Evolutionary conservation across 805 yeast genomes (phyloP), one percentile per base, ranked within the genome.

Genomic region (Candida nitratophila): DNA sequence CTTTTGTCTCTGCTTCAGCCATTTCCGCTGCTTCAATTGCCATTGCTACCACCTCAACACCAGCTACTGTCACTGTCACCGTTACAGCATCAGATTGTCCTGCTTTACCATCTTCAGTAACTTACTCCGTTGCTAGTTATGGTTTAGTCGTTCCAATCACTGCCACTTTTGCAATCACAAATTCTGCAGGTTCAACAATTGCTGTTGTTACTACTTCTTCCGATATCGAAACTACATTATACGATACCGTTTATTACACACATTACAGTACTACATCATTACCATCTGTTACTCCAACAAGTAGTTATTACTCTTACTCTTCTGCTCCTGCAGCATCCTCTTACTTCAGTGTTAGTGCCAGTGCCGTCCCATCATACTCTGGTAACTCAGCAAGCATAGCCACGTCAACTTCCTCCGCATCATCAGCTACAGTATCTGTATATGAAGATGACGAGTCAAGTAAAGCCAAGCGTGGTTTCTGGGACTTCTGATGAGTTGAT

Each of bases 161-260:
- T 32, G 60, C 61, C 10, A 58, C 65, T 2, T 47, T 65, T 39
- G 55, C 68, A 14, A 44, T 63, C 42, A 57, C 66, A 16, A 54
- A 59, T 49, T 45, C 50, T 37, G 48, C 53, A 14, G 66, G 67
- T 24, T 54, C 61, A 9, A 48, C 56, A 9, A 33, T 55, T 24
- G 50, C 63, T 11, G 55, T 53, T 22, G 36, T 56, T 20, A 57
- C 66, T 34, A 57, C 67, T 14, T 48, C 65, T 21, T 55, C 67
- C 1, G 50, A 48, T 20, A 26, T 56, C 38, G 57, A 55, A 32
- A 61, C 65, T 1, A 57, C 57, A 9, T 17, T 47, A 17, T 48
- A 42, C 39, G 46, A 53, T 31, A 53, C 56, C 30, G 42, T 47
- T 20, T 43, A 47, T 16, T 17, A 37, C 30, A 51, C 55, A 5